Percentiles rank a stretch among this genome's conserved stretches.
Conservation (phyloP, 139 green algal species). For the Chlorella sp. region DNA sequence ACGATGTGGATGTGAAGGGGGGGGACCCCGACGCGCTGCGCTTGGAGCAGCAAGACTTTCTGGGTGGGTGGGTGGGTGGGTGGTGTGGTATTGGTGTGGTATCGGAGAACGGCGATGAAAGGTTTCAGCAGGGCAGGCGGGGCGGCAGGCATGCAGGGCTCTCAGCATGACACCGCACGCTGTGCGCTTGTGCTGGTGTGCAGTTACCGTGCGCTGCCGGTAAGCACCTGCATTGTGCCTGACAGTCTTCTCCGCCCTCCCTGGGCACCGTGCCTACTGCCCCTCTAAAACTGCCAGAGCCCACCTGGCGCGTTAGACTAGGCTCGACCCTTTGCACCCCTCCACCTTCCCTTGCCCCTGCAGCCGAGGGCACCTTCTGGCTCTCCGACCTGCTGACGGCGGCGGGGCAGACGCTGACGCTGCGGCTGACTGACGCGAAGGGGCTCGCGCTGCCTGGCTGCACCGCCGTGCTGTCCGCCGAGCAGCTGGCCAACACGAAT, state of each 20-base stretch:
- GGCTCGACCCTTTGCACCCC: too few species aligned
- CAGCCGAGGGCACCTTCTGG: constrained; percentile 23
- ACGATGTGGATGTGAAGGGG: constrained; percentile 39
- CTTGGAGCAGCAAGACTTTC: constrained; percentile 39
- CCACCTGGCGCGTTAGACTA: too few species aligned
- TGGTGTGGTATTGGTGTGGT: background rate
- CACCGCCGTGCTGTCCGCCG: background rate
- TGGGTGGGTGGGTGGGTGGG: constrained; percentile 34
- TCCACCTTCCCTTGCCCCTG: background rate
- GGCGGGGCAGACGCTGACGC: constrained; percentile 5
- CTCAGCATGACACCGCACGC: too few species aligned
- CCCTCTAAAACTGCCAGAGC: too few species aligned
- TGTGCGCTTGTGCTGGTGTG: background rate
- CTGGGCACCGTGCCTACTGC: background rate
- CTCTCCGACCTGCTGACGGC: constrained; percentile 33
- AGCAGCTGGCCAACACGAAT: constrained; percentile 32
- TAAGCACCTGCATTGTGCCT: background rate
- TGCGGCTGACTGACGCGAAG: background rate
- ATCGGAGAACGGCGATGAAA: too few species aligned
- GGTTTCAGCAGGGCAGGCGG: background rate
- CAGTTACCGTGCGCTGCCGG: background rate
- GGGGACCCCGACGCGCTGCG: background rate
- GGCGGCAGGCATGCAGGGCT: background rate
- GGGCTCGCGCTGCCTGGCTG: constrained; percentile 2
- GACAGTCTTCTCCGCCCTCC: background rate